Conservation (phyloP, 768 basidiomycete species). For the Mycena galericulata region DNA sequence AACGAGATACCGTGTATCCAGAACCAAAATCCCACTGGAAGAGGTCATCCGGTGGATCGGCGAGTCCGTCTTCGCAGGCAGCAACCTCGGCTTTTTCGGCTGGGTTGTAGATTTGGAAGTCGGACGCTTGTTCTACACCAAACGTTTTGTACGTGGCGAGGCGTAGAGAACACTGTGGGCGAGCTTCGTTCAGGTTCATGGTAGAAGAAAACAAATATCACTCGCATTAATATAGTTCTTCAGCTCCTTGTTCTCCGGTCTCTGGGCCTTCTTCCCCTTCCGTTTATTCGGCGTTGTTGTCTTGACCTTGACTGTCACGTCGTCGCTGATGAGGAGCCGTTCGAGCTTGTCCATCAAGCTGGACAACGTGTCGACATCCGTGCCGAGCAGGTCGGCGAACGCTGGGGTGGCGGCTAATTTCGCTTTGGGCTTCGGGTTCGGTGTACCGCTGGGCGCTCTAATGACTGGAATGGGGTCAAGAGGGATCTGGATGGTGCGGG, state of each 20-base stretch:
- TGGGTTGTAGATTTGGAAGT: conserved; percentile 25
- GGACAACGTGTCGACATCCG: conserved; percentile 20
- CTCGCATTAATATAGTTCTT: conserved; percentile 12
- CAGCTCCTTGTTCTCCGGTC: conserved; percentile 1
- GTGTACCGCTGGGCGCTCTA: background rate
- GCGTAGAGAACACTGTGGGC: conserved; percentile 13
- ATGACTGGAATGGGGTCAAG: conserved; percentile 19
- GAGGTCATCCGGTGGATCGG: conserved; percentile 6
- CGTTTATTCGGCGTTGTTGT: conserved; percentile 14
- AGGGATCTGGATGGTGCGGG: conserved; percentile 24
- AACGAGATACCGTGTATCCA: conserved; percentile 23
- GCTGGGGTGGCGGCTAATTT: conserved; percentile 17
- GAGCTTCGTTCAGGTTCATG: conserved; percentile 15
- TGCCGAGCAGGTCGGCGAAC: conserved; percentile 22
- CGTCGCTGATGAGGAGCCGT: conserved; percentile 14
- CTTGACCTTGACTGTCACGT: conserved; percentile 12
- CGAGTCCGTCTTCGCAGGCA: conserved; percentile 5
- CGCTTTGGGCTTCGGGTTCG: conserved; percentile 9
- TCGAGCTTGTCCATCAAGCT: conserved; percentile 15
- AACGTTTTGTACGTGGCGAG: conserved; percentile 17
- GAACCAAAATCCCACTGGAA: conserved; percentile 28
- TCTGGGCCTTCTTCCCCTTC: conserved; percentile 12
- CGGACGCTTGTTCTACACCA: conserved; percentile 18
- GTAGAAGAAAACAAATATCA: conserved; percentile 8
- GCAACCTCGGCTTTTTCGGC: conserved; percentile 8